Conservation (phyloP, 495 filamentous ascomycete genomes). For the Neurospora intermedia region DNA sequence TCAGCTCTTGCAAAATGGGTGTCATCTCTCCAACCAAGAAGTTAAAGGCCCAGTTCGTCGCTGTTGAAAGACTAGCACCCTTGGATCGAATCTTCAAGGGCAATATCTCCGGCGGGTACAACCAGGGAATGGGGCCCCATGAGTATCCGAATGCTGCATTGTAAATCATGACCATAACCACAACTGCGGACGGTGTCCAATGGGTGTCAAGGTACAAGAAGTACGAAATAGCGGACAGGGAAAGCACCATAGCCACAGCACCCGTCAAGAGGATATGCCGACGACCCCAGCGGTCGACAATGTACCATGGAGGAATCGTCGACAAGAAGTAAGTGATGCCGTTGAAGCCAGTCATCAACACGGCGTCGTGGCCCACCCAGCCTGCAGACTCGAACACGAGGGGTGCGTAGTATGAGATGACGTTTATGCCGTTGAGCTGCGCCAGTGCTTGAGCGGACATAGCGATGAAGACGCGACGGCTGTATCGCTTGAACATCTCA, state of each 20-base stretch:
- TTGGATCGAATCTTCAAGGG: slow-evolving; percentile 96
- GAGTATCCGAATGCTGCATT: slow-evolving; percentile 96
- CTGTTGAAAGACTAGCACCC: slow-evolving; percentile 92
- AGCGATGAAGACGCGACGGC: slow-evolving; percentile 88
- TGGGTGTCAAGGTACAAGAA: slow-evolving; percentile 80
- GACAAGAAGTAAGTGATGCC: slow-evolving; percentile 82
- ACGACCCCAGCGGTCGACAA: slow-evolving; percentile 88
- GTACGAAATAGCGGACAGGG: slow-evolving; percentile 88
- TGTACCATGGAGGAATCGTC: slow-evolving; percentile 93
- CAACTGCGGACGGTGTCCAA: slow-evolving; percentile 71
- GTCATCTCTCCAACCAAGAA: slow-evolving; percentile 95
- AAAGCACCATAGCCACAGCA: slow-evolving; percentile 80
- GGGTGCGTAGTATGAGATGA: slow-evolving; percentile 97
- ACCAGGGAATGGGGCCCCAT: slow-evolving; percentile 98
- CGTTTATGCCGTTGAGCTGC: slow-evolving; percentile 97
- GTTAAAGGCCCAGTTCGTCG: slow-evolving; percentile 97
- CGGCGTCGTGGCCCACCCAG: slow-evolving; percentile 80
- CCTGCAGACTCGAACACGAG: slow-evolving; percentile 93
- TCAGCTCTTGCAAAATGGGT: slow-evolving; percentile 79
- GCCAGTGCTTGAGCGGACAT: slow-evolving; percentile 97
- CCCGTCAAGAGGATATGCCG: slow-evolving; percentile 85
- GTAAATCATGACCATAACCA: slow-evolving; percentile 94
- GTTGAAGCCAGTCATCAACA: slow-evolving; percentile 97
- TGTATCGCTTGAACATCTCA: slow-evolving; percentile 94
- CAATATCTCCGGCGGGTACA: slow-evolving; percentile 95